Conservation (phyloP, 1,139 yeast species). For the Lodderomyces beijingensis region DNA sequence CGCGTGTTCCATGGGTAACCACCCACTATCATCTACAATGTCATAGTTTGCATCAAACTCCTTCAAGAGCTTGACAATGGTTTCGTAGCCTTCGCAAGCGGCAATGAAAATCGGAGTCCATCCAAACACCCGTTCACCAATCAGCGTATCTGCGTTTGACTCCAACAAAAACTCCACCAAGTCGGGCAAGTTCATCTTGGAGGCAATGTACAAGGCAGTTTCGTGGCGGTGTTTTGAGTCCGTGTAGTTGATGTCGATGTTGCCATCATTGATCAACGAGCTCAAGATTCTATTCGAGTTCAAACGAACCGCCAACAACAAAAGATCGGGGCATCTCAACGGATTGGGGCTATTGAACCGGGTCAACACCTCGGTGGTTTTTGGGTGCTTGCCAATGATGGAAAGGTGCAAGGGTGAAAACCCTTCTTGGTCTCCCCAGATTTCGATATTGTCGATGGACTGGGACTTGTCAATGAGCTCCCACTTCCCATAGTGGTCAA, state of each 20-base stretch:
- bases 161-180: constrained; percentile 55
- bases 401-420: constrained; percentile 82
- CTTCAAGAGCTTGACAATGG: constrained; percentile 54
- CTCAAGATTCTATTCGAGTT: constrained; percentile 56
- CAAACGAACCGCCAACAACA: constrained; percentile 69
- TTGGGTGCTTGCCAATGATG: constrained; percentile 78
- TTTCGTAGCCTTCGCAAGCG: constrained; percentile 75
- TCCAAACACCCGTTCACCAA: constrained; percentile 75
- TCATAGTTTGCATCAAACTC: constrained; percentile 51
- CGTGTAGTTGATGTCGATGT: constrained; percentile 60
- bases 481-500: constrained; percentile 39
- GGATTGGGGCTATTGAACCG: constrained; percentile 35
- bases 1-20: constrained; percentile 98
- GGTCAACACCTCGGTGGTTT: constrained; percentile 62
- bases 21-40: constrained; percentile 77
- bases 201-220: constrained; percentile 77
- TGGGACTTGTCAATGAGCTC: constrained; percentile 31
- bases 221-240: constrained; percentile 59
- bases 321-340: constrained; percentile 45
- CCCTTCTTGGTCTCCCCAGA: constrained; percentile 84
- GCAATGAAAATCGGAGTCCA: constrained; percentile 96
- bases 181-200: constrained; percentile 55
- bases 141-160: constrained; percentile 63
- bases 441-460: constrained; percentile 53
- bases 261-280: constrained; percentile 51